These are phyloP conservation scores for Martiniozyma abietophila DNA, from an alignment of 805 yeast species.

Conservation along the genomic window DNA sequence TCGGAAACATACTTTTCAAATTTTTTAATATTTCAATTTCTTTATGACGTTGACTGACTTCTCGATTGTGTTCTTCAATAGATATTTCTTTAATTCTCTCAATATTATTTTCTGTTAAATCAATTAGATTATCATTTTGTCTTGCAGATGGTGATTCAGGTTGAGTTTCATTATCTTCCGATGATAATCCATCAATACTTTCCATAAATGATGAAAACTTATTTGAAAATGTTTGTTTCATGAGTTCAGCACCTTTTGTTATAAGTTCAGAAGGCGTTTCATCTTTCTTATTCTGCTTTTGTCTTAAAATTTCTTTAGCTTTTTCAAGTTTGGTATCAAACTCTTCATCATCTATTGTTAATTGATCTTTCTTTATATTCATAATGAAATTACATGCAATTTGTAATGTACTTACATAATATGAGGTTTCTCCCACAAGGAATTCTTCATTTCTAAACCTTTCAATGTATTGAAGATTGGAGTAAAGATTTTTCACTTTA, in stretches of 20 bases:
- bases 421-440: slow-evolving; percentile 81
- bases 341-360: slow-evolving; percentile 56
- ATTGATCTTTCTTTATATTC: slow-evolving; percentile 43
- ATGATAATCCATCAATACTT: slow-evolving; percentile 9
- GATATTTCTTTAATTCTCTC: slow-evolving; percentile 23
- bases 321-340: slow-evolving; percentile 39
- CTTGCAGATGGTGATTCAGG: slow-evolving; percentile 2
- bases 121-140: slow-evolving; percentile 6
- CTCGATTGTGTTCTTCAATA: slow-evolving; percentile 26
- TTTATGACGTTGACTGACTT: slow-evolving; percentile 26
- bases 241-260: slow-evolving; percentile 28
- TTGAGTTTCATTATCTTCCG: too few relatives aligned
- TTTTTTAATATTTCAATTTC: slow-evolving; percentile 37
- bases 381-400: slow-evolving; percentile 80
- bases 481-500: slow-evolving; percentile 52
- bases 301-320: slow-evolving; percentile 30
- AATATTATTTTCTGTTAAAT: slow-evolving; percentile 14
- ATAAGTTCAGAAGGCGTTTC: slow-evolving; percentile 27
- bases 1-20: slow-evolving; percentile 66
- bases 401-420: slow-evolving; percentile 81
- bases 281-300: slow-evolving; percentile 18
- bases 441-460: slow-evolving; percentile 69
- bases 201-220: slow-evolving; percentile 19
- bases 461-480: slow-evolving; percentile 80
- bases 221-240: slow-evolving; percentile 27